Conservation (phyloP, 1,284 basidiomycete genomes). For the Ustilago xerochloae region DNA sequence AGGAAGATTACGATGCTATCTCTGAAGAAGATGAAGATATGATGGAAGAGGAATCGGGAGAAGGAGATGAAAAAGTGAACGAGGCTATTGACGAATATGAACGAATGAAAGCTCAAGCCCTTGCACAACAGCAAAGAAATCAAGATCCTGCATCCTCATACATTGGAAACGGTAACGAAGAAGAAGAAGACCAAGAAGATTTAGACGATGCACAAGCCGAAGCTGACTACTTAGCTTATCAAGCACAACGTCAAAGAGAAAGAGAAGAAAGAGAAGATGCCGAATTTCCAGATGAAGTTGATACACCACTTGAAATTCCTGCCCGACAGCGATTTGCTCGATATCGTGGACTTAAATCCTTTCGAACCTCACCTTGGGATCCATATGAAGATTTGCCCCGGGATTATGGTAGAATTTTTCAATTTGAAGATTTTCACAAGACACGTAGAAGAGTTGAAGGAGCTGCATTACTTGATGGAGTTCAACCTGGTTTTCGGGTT, state of each 20-base stretch:
- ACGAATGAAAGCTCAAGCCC: constrained; percentile 77
- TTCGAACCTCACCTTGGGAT: constrained; percentile 97
- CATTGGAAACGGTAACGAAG: constrained; percentile 27
- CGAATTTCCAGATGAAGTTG: constrained; percentile 95
- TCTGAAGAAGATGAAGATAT: constrained; percentile 74
- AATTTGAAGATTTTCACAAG: constrained; percentile 92
- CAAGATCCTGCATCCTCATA: too few relatives aligned
- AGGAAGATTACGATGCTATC: constrained; percentile 80
- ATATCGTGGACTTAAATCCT: constrained; percentile 88
- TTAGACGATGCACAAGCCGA: constrained; percentile 75
- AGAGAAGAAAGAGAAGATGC: constrained; percentile 80
- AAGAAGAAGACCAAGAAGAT: constrained; percentile 40
- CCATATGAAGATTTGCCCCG: constrained; percentile 93
- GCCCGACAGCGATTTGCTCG: constrained; percentile 90
- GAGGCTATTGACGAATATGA: constrained; percentile 82
- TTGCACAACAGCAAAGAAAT: constrained; percentile 69
- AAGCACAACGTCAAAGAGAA: constrained; percentile 83
- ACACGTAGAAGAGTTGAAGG: constrained; percentile 80
- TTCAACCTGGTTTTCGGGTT: constrained; percentile 52
- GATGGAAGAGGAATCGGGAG: constrained; percentile 76
- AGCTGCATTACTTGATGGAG: constrained; percentile 55
- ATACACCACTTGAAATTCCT: constrained; percentile 88
- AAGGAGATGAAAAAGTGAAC: constrained; percentile 77
- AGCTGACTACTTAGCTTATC: constrained; percentile 73
- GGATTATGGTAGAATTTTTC: constrained; percentile 95